Base-by-base conservation (phyloP, 176 grass and related monocot species). In the Lolium multiflorum region DNA sequence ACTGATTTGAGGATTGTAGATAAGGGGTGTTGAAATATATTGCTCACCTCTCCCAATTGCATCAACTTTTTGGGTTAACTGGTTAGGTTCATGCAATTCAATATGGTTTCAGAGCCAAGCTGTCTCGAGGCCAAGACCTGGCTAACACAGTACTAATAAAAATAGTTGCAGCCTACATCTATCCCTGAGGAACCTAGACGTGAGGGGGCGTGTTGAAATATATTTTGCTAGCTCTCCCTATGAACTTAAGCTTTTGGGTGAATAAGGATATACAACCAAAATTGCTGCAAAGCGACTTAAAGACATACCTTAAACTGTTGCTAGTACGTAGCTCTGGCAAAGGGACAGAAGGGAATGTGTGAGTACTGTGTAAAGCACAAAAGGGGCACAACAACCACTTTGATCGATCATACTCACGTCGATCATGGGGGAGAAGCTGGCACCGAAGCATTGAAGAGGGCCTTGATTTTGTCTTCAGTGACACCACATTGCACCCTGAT, bases 391-490 rank as follows among this genome's bases (percentile, higher is more conserved):
- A 63, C 22, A 63, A 26, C 61, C 24, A 64, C 5, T 6, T 24
- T 31, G 61, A 64, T 64, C 25, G 61, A 64, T 64, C 61, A 14
- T 31, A 28, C 61, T 64, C 61, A 64, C 24, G 61, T 64, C 24
- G 60, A 26, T 28, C 25, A 31, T 31, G 61, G 61, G 60, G 61
- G 24, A 64, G 24, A 64, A 63, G 60, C 24, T 63, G 60, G 60
- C 22, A 63, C 60, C 24, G 11, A 63, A 63, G 22, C 60, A 63
- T 63, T 63, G 60, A 10, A 12, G 60, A 63, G 60, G 60, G 60
- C 60, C 22, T 63, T 63, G 60, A 63, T 63, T 63, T 63, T 63
- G 9, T 63, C 60, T 63, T 63, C 31, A 26, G 22, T 65, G 62
- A 25, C 26, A 5, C 62, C 7, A 65, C 62, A 65, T 65, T 65